Percentiles rank a stretch among this genome's conserved stretches.
phyloP scores from a whole-genome alignment of 2,329 filamentous ascomycete genomes.

The Aureobasidium sp. region DNA sequence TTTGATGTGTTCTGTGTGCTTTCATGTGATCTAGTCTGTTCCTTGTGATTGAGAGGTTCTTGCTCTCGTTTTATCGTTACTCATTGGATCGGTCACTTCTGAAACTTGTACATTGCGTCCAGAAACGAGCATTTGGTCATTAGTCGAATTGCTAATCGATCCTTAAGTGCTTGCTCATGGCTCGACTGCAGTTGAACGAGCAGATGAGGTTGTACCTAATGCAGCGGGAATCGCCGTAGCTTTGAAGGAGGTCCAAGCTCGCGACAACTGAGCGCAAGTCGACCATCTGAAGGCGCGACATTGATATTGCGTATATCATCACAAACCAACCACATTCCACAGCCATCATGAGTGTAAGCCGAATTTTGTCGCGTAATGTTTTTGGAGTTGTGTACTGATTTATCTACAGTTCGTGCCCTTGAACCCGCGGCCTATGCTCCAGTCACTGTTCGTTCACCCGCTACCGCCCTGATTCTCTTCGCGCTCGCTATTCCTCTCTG shows the following conservation, averaged over 20 bases:
- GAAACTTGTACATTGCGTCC: neutral
- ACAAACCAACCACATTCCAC: neutral
- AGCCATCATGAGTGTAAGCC: slow-evolving; percentile 6
- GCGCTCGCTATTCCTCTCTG: neutral
- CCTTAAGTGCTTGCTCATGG: neutral
- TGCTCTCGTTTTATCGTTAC: neutral
- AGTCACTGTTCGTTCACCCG: slow-evolving; percentile 63
- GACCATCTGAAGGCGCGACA: slow-evolving; percentile 5
- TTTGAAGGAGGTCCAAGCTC: neutral
- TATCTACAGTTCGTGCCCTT: slow-evolving; percentile 65
- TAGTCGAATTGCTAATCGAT: neutral
- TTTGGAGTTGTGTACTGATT: neutral
- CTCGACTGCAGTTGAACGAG: neutral
- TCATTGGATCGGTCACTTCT: neutral
- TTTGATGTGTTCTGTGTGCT: neutral
- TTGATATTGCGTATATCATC: neutral
- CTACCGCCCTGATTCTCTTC: neutral
- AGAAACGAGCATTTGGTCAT: neutral
- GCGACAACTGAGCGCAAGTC: neutral
- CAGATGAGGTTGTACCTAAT: neutral
- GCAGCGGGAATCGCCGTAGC: neutral
- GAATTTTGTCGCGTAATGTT: neutral
- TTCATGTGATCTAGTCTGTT: neutral
- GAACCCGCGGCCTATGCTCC: slow-evolving; percentile 94
- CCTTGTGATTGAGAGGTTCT: neutral